Conservation (phyloP, 1,284 basidiomycete species). For the Sporisorium graminicola region DNA sequence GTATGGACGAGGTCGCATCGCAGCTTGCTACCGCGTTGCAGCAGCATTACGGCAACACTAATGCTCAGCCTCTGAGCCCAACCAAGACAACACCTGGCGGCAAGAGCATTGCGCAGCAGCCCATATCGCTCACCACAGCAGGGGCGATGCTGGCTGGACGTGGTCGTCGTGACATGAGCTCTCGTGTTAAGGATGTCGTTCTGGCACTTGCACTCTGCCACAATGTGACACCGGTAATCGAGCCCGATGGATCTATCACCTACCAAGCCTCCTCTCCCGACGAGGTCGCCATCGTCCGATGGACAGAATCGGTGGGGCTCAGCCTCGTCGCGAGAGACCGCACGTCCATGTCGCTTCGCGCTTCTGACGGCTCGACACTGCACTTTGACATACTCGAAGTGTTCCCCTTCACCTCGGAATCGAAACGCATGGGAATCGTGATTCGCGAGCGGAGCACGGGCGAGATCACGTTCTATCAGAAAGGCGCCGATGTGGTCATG, state of each 20-base stretch:
- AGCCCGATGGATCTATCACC: constrained; percentile 92
- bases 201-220: constrained; percentile 94
- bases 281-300: constrained; percentile 98
- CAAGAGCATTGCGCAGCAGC: constrained; percentile 13
- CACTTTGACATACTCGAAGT: constrained; percentile 89
- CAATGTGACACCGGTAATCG: constrained; percentile 94
- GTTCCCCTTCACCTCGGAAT: constrained; percentile 97
- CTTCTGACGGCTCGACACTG: constrained; percentile 69
- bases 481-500: constrained; percentile 99
- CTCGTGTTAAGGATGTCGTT: constrained; percentile 92
- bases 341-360: constrained; percentile 76
- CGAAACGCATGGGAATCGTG: constrained; percentile 98
- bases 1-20: constrained; percentile 96
- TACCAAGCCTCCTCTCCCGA: constrained; percentile 99
- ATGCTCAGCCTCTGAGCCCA: constrained; percentile 26
- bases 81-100: constrained; percentile 21
- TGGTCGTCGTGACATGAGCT: constrained; percentile 93
- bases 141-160: constrained; percentile 83
- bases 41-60: constrained; percentile 22
- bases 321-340: constrained; percentile 89
- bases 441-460: constrained; percentile 82
- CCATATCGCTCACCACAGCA: constrained; percentile 71
- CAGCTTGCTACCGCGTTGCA: constrained; percentile 85
- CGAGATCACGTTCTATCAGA: constrained; percentile 91
- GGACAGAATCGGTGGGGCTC: constrained; percentile 94